Base-by-base conservation (phyloP, 305 asterid genomes). In the Solanum hybrid region DNA sequence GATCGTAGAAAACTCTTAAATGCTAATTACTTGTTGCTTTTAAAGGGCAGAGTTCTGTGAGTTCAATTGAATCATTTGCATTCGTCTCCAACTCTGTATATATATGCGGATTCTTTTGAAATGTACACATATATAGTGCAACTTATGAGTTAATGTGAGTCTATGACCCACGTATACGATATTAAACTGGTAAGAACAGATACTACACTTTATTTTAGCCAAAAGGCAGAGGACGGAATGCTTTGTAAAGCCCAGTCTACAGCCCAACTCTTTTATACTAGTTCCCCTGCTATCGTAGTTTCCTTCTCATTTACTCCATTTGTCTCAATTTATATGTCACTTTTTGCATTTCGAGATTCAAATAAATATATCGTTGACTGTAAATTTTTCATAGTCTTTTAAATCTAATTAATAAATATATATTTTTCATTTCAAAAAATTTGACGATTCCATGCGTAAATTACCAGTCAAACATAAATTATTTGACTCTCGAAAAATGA, bases 321-420 rank as follows among this genome's bases (percentile, higher is more conserved):
- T 1, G 69, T 0, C 24, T 0, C 5, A 51, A 51, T 51, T 51
- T 46, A 5, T 46, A 5, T 16, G 69, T 56, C 10, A 7, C 4
- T 56, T 56, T 20, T 56, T 0, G 0, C 10, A 56, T 56, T 56
- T 56, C 0, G 8, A 56, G 0, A 0, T 6, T 56, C 4, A 56
- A 20, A 56, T 56, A 56, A 7, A 46, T 46, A 14, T 46, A 51
- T 51, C 0, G 64, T 51, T 51, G 64, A 51, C 3, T 0, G 1
- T 51, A 51, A 51, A 51, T 51, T 51, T 51, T 16, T 51, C 22
- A 42, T 42, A 2, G 64, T 51, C 22, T 51, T 16, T 51, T 51
- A 46, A 13, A 42, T 42, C 4, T 42, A 42, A 38, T 38, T 38
- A 10, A 38, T 42, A 51, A 16, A 51, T 16, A 16, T 51, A 51